Conservation (phyloP, 2,329 filamentous ascomycete genomes). For the Nothopassalora personata region DNA sequence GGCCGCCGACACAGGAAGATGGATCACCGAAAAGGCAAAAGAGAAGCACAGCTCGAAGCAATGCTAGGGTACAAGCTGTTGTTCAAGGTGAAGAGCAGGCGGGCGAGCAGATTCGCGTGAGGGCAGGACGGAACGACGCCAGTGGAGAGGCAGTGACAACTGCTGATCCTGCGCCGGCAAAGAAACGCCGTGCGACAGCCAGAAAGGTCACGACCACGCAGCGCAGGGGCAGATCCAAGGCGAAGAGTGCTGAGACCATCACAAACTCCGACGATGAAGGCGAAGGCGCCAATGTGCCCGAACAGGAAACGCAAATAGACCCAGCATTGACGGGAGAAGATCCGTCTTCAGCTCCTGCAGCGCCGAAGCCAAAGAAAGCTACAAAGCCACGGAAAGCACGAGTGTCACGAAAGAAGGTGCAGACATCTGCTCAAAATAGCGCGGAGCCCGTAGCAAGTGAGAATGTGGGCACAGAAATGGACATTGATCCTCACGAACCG, state of each 20-base stretch:
- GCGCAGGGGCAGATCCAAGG: slow-evolving; percentile 9
- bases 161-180: slow-evolving; percentile 1
- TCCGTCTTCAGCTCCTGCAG: background rate
- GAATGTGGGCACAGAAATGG: background rate
- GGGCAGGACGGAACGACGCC: background rate
- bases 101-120: background rate
- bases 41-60: slow-evolving; percentile 20
- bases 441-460: background rate
- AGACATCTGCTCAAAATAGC: background rate
- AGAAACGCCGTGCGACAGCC: slow-evolving; percentile 5
- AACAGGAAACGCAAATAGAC: background rate
- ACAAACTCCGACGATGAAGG: slow-evolving; percentile 19
- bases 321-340: background rate
- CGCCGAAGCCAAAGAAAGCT: slow-evolving; percentile 2
- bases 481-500: background rate
- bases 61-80: slow-evolving; percentile 16
- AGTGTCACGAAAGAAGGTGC: slow-evolving; percentile 8
- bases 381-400: background rate
- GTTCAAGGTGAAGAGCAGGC: slow-evolving; percentile 14
- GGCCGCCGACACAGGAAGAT: background rate
- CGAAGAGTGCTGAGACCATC: slow-evolving; percentile 15
- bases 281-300: background rate
- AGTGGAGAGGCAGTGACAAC: background rate
- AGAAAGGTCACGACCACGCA: slow-evolving; percentile 4
- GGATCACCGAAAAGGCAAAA: slow-evolving; percentile 7